Evolutionary conservation across 2,329 filamentous ascomycete species (phyloP).

Genomic region (Diaporthe citrichinensis): DNA sequence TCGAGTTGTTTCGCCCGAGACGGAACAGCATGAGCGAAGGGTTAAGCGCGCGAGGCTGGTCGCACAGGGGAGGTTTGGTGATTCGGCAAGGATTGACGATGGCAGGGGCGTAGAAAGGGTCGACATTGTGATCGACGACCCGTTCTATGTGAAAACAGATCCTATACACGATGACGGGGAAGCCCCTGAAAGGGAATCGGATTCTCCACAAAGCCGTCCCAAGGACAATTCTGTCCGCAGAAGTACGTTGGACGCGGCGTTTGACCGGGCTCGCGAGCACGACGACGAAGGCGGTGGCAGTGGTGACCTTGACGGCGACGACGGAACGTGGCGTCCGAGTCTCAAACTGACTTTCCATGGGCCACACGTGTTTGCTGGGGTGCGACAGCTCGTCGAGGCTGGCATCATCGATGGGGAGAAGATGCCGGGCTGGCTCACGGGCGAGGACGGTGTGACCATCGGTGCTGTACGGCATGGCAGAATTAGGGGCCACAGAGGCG

Average conservation of each 20-base stretch:
- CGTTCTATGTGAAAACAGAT: conserved; percentile 59
- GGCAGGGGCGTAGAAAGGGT: conserved; percentile 73
- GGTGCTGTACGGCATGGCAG: conserved; percentile 78
- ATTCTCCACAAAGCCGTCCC: conserved; percentile 37
- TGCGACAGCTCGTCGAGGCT: conserved; percentile 82
- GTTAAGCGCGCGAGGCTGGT: conserved; percentile 72
- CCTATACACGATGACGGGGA: conserved; percentile 41
- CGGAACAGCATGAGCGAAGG: conserved; percentile 52
- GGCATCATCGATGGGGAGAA: conserved; percentile 81
- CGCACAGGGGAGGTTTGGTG: conserved; percentile 80
- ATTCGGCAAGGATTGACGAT: conserved; percentile 67
- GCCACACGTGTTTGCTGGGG: conserved; percentile 83
- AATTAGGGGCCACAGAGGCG: conserved; percentile 71
- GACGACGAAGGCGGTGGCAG: conserved; percentile 44
- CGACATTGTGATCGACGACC: conserved; percentile 72
- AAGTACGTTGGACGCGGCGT: conserved; percentile 54
- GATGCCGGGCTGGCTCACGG: conserved; percentile 94
- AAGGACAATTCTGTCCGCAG: conserved; percentile 43
- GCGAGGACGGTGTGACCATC: conserved; percentile 84
- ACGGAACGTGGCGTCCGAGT: conserved; percentile 66
- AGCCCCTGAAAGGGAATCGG: conserved; percentile 34
- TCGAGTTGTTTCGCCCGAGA: conserved; percentile 45
- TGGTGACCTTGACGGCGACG: conserved; percentile 46
- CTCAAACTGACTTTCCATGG: conserved; percentile 80
- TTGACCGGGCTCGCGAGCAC: conserved; percentile 51